Base-by-base conservation (phyloP, 805 yeast genomes). In the Ogataea angusta region DNA sequence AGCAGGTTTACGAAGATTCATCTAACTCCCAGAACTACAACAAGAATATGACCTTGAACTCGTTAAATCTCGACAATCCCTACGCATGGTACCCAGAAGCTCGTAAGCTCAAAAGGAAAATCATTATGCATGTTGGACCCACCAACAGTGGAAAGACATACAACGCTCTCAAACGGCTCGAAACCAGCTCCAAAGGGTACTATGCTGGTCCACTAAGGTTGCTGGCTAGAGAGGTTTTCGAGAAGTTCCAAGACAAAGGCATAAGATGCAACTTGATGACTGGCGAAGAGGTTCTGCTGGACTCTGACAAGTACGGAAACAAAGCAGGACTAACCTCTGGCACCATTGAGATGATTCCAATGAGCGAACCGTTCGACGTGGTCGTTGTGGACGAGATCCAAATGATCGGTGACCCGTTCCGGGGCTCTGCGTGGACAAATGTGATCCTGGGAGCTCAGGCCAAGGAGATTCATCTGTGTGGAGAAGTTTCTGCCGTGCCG, bases 81-180 rank as follows among this genome's bases (percentile, higher is more conserved):
- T 75, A 75, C 8, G 80, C 80, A 48, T 85, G 95, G 89, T 93
- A 72, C 54, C 96, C 98, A 0, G 78, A 72, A 32, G 95, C 99
- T 0, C 70, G 98, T 28, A 76, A 79, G 47, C 69, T 88, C 67
- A 80, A 78, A 48, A 69, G 99, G 28, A 81, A 83, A 36, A 72
- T 93, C 35, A 73, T 84, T n/a, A 76, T 93, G 80, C 99, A 93
- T 59, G 86, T 93, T 9, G 99, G 99, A 0, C 99, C 99, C 1
- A 93, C 99, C 0, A 93, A 93, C 60, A 82, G 93, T 50, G 99
- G 99, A 10, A 93, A 93, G 56, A 93, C 98, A 0, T 85, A 86
- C 57, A 74, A 76, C 34, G 95, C 98, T 0, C 65, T 93, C 33
- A 71, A 83, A 52, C 72, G 78, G 40, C 69, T 93, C 35, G 80